Evolutionary conservation across 116 monocot species (phyloP).

Genomic region (Thalassia testudinum): DNA sequence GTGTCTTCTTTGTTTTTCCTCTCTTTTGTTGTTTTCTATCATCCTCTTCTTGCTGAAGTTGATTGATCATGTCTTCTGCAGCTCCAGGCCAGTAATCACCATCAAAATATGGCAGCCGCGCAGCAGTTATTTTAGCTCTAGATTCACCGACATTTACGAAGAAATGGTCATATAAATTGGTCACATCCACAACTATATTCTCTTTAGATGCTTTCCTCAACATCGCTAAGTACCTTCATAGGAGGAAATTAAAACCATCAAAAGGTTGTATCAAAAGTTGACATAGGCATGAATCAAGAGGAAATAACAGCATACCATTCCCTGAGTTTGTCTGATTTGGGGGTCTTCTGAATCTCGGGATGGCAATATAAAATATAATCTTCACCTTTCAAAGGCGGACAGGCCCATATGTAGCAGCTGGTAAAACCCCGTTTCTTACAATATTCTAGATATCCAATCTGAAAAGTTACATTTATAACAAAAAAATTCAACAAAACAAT

Average conservation of each 20-base stretch:
- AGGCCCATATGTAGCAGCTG: constrained; percentile 99
- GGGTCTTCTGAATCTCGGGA: constrained; percentile 96
- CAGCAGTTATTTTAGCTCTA: constrained; percentile 82
- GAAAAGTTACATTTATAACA: background rate
- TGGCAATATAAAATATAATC: constrained; percentile 99
- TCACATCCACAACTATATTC: constrained; percentile 66
- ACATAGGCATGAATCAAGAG: background rate
- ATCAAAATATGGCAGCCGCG: constrained; percentile 92
- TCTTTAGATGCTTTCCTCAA: constrained; percentile 75
- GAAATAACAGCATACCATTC: constrained; percentile 47
- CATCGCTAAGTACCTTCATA: constrained; percentile 78
- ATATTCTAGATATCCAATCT: constrained; percentile 98
- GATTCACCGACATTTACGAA: constrained; percentile 54
- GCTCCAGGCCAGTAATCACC: constrained; percentile 98
- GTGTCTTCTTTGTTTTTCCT: constrained; percentile 63
- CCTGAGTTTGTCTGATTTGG: constrained; percentile 92
- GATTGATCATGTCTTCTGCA: constrained; percentile 85
- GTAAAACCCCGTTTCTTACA: constrained; percentile 92
- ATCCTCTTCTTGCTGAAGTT: constrained; percentile 76
- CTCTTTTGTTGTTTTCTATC: constrained; percentile 78
- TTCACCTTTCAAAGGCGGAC: constrained; percentile 96
- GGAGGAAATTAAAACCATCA: background rate
- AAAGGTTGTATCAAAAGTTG: background rate
- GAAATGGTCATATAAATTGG: constrained; percentile 87
- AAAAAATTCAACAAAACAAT: background rate